Evolutionary conservation across 108 stramenopile species (phyloP).

Genomic region (Skeletonema tropicum): DNA sequence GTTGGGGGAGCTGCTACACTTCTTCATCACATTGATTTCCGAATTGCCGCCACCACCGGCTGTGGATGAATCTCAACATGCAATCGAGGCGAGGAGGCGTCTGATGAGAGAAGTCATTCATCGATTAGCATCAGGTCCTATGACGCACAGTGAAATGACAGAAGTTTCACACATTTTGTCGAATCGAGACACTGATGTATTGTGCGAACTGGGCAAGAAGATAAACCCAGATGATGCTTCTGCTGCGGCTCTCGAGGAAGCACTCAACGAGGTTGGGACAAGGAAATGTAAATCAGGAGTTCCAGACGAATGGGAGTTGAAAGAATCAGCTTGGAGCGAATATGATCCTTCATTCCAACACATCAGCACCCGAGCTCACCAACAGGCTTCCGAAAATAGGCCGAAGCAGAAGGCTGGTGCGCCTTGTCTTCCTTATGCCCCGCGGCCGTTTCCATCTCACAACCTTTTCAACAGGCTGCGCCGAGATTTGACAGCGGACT

Average conservation of each 20-base stretch:
- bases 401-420: slow-evolving; percentile 46
- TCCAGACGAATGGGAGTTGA: slow-evolving; percentile 81
- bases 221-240: slow-evolving; percentile 85
- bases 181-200: slow-evolving; percentile 34
- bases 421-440: slow-evolving; percentile 62
- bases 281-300: slow-evolving; percentile 62
- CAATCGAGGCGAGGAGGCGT: slow-evolving; percentile 69
- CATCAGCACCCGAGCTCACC: slow-evolving; percentile 69
- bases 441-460: slow-evolving; percentile 59
- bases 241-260: slow-evolving; percentile 77
- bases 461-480: slow-evolving; percentile 61
- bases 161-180: slow-evolving; percentile 71
- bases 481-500: slow-evolving; percentile 75
- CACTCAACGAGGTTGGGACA: slow-evolving; percentile 73
- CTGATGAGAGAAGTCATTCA: slow-evolving; percentile 83
- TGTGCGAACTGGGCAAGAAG: slow-evolving; percentile 42
- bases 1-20: slow-evolving; percentile 76
- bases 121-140: slow-evolving; percentile 74
- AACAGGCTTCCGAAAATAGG: slow-evolving; percentile 73
- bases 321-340: slow-evolving; percentile 63
- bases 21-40: slow-evolving; percentile 68
- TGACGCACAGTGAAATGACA: slow-evolving; percentile 79
- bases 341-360: slow-evolving; percentile 89
- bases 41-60: slow-evolving; percentile 77
- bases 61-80: slow-evolving; percentile 46